Evolutionary conservation across 1,139 yeast species (phyloP).

Genomic region (Zygoascus hellenicus): DNA sequence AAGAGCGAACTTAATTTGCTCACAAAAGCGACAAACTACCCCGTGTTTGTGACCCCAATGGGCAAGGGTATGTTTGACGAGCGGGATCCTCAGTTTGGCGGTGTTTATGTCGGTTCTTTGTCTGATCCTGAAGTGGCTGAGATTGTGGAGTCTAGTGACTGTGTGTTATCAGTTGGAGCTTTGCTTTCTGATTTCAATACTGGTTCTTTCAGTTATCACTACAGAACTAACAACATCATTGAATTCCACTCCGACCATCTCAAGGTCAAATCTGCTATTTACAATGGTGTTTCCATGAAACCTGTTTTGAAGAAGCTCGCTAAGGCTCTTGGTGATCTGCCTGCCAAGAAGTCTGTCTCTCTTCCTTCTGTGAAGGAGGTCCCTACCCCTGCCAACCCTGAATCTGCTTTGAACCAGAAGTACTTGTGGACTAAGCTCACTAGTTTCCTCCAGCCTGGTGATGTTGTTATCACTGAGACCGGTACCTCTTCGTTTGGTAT

Average conservation of each 20-base stretch:
- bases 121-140: slow-evolving; percentile 71
- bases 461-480: slow-evolving; percentile 76
- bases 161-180: slow-evolving; percentile 75
- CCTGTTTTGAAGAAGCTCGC: slow-evolving; percentile 50
- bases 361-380: slow-evolving; percentile 22
- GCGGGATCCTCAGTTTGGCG: slow-evolving; percentile 69
- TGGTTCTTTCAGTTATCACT: slow-evolving; percentile 79
- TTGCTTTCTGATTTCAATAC: slow-evolving; percentile 84
- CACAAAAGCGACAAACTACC: slow-evolving; percentile 68
- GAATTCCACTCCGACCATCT: slow-evolving; percentile 89
- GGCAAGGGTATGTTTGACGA: slow-evolving; percentile 81
- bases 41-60: slow-evolving; percentile 85
- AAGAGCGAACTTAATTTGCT: slow-evolving; percentile 55
- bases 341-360: slow-evolving; percentile 17
- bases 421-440: slow-evolving; percentile 78
- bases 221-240: slow-evolving; percentile 70
- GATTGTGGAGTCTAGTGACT: slow-evolving; percentile 71
- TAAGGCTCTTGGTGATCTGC: slow-evolving; percentile 11
- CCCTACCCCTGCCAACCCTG: slow-evolving; percentile 27
- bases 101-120: slow-evolving; percentile 79
- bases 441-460: slow-evolving; percentile 72
- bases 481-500: slow-evolving; percentile 91
- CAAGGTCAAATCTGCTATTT: slow-evolving; percentile 68
- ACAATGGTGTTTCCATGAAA: slow-evolving; percentile 76
- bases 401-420: slow-evolving; percentile 55